phyloP scores from a whole-genome alignment of 2,329 filamentous ascomycete genomes.

The Exophiala aquamarina region DNA sequence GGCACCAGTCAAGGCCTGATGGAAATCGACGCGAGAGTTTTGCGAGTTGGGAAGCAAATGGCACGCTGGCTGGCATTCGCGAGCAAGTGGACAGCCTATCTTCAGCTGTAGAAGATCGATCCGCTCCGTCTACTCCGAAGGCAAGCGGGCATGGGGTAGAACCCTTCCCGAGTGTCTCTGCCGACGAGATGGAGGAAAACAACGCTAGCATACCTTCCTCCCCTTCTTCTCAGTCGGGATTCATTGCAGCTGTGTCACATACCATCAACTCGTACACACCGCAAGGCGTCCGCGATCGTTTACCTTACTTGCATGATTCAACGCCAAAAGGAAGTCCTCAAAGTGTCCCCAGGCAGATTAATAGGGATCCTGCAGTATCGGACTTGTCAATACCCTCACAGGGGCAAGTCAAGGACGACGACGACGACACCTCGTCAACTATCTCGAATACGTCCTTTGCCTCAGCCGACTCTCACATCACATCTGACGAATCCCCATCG shows the following conservation, averaged over 20 bases:
- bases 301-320: conserved; percentile 16
- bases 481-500: conserved; percentile 15
- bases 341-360: not conserved
- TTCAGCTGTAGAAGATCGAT: conserved; percentile 7
- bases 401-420: not conserved
- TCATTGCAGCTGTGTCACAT: conserved; percentile 33
- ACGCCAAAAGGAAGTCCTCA: conserved; percentile 4
- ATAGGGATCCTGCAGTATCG: not conserved
- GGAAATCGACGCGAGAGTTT: conserved; percentile 23
- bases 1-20: conserved; percentile 8
- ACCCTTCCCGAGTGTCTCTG: not conserved
- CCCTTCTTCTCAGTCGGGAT: conserved; percentile 8
- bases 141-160: conserved; percentile 6
- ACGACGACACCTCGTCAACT: conserved; percentile 27
- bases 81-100: conserved; percentile 18
- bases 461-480: conserved; percentile 32
- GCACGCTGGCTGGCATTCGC: conserved; percentile 28
- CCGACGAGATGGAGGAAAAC: not conserved
- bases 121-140: conserved; percentile 10
- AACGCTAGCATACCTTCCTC: no score
- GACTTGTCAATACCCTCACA: not conserved
- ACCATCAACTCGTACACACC: conserved; percentile 53
- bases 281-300: conserved; percentile 49
- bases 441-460: conserved; percentile 31
- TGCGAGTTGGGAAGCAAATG: conserved; percentile 29